phyloP scores from a whole-genome alignment of 2,329 filamentous ascomycete species.

The Macrophomina phaseolina region DNA sequence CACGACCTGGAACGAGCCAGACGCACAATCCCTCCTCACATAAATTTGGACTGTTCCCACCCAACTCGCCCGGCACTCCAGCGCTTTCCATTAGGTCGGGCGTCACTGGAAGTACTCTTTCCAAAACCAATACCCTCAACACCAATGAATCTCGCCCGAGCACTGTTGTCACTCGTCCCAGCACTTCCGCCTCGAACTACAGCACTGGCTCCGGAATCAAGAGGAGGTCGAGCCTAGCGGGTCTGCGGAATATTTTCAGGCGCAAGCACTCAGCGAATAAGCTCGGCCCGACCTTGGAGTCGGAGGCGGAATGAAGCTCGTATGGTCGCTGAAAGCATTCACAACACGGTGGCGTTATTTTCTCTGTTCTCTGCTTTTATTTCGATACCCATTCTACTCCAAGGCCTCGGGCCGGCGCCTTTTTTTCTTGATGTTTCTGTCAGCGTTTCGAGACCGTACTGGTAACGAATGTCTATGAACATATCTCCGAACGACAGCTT shows the following conservation, averaged over 20 bases:
- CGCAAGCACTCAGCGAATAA: conserved; percentile 21
- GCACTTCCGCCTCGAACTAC: conserved; percentile 24
- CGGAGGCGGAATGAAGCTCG: conserved; percentile 16
- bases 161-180: conserved; percentile 19
- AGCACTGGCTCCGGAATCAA: conserved; percentile 8
- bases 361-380: conserved; percentile 13
- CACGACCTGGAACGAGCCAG: conserved; percentile 16
- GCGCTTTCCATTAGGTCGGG: conserved; percentile 25
- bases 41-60: conserved; percentile 25
- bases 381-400: conserved; percentile 25
- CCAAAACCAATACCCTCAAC: conserved; percentile 22
- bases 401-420: background rate
- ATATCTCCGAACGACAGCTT: conserved; percentile 13
- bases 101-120: conserved; percentile 17
- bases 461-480: conserved; percentile 27
- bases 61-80: conserved; percentile 11
- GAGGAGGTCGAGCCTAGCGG: conserved; percentile 15
- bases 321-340: background rate
- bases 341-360: conserved; percentile 2
- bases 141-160: conserved; percentile 23
- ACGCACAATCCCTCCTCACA: background rate
- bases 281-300: conserved; percentile 26
- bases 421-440: background rate
- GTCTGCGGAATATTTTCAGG: conserved; percentile 23
- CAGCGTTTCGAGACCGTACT: conserved; percentile 13